Percentiles rank a stretch among this genome's conserved stretches.
phyloP scores from a whole-genome alignment of 768 basidiomycete genomes.

The Thelephora ganbajun region DNA sequence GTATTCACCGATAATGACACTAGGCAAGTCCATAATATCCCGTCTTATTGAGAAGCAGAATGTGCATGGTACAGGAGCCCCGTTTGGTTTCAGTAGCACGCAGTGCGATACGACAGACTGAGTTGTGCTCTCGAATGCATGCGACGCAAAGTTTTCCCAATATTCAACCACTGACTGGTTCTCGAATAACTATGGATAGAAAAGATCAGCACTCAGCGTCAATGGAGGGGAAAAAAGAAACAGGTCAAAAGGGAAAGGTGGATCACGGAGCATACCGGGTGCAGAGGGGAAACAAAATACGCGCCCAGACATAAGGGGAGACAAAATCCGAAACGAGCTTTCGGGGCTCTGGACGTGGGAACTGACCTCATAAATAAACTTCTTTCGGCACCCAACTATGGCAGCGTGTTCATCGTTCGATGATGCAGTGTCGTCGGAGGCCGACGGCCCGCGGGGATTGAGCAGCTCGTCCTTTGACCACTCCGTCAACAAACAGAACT shows the following conservation, averaged over 20 bases:
- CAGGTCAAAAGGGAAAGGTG: slow-evolving; percentile 2
- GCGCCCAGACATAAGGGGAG: background rate
- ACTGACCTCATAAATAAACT: slow-evolving; percentile 24
- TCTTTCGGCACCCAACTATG: slow-evolving; percentile 27
- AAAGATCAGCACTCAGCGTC: background rate
- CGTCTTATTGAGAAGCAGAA: slow-evolving; percentile 94
- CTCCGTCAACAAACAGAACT: slow-evolving; percentile 89
- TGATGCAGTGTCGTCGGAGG: background rate
- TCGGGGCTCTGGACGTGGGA: background rate
- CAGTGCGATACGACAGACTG: slow-evolving; percentile 92
- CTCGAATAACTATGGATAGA: slow-evolving; percentile 60
- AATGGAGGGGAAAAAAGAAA: background rate
- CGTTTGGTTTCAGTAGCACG: slow-evolving; percentile 73
- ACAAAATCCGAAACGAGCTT: slow-evolving; percentile 8
- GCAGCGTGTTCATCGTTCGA: slow-evolving; percentile 43
- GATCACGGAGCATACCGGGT: slow-evolving; percentile 3
- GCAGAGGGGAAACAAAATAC: too few species aligned
- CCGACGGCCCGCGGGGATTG: background rate
- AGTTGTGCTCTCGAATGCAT: slow-evolving; percentile 96
- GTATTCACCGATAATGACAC: slow-evolving; percentile 68
- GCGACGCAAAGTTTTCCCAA: slow-evolving; percentile 92
- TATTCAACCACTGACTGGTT: slow-evolving; percentile 91
- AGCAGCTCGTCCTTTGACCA: slow-evolving; percentile 75
- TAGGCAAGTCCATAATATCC: slow-evolving; percentile 84
- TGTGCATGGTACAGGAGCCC: slow-evolving; percentile 77